phyloP scores from a whole-genome alignment of 495 filamentous ascomycete species.

The Lophiotrema nucula region DNA sequence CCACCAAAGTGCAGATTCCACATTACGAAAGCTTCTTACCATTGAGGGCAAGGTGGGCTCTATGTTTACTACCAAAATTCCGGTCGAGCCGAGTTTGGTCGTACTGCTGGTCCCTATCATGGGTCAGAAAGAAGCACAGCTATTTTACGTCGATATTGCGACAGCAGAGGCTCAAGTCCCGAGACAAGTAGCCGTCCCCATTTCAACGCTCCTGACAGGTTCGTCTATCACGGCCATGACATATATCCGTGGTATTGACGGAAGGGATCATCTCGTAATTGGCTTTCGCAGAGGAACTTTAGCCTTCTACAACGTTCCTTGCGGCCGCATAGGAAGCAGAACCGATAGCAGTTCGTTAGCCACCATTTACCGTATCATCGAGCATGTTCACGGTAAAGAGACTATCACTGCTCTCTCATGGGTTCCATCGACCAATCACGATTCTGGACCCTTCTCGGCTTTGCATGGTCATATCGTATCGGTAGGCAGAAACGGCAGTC shows the following conservation, averaged over 20 bases:
- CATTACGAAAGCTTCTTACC: constrained; percentile 6
- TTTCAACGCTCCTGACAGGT: constrained; percentile 14
- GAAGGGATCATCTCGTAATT: constrained; percentile 54
- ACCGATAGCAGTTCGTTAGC: no score
- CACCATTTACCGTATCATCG: constrained; percentile 28
- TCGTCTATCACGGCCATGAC: constrained; percentile 45
- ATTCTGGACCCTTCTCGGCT: not conserved
- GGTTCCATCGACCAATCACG: constrained; percentile 14
- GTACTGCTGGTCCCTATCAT: constrained; percentile 23
- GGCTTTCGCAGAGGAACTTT: constrained; percentile 67
- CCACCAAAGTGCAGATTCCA: constrained; percentile 14
- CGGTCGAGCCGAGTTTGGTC: not conserved
- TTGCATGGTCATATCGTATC: constrained; percentile 62
- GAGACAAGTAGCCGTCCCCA: not conserved
- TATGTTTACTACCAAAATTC: constrained; percentile 41
- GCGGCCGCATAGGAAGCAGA: not conserved
- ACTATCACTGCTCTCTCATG: constrained; percentile 64
- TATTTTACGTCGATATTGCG: constrained; percentile 12
- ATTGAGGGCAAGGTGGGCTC: constrained; percentile 52
- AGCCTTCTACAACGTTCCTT: constrained; percentile 47
- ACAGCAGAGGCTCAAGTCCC: not conserved
- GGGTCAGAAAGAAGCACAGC: constrained; percentile 23
- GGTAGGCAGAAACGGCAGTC: constrained; percentile 71
- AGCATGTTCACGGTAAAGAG: constrained; percentile 58
- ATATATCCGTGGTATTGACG: constrained; percentile 38